These are phyloP conservation scores for Erucastrum elatum DNA, from an alignment of 345 rosid genomes.

Conservation along the genomic window DNA sequence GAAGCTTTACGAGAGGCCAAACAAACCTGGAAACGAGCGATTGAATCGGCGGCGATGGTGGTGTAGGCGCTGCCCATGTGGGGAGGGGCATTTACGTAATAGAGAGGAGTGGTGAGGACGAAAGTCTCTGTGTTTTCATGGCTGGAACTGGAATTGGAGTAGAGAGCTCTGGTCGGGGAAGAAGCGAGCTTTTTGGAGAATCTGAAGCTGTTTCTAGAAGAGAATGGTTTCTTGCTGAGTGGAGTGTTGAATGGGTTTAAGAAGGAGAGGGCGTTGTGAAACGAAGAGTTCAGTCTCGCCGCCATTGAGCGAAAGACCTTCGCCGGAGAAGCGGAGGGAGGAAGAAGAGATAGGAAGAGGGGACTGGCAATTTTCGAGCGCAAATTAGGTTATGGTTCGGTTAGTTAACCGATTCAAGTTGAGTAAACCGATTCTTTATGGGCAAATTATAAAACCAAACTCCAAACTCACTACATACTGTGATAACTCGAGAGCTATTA, in stretches of 20 bases:
- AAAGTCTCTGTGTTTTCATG: conserved; percentile 38
- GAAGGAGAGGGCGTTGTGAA: conserved; percentile 57
- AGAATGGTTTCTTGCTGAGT: conserved; percentile 41
- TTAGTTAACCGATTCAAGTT: background rate
- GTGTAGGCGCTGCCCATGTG: conserved; percentile 99
- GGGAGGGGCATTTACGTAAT: conserved; percentile 99
- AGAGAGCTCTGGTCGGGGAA: conserved; percentile 41
- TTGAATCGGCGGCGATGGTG: conserved; percentile 93
- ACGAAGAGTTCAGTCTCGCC: conserved; percentile 58
- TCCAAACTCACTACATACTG: background rate
- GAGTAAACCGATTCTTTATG: background rate
- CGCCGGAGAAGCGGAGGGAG: conserved; percentile 35
- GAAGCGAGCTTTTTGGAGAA: conserved; percentile 41
- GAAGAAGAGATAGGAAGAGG: conserved; percentile 6
- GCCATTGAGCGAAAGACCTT: conserved; percentile 49
- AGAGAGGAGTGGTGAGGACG: conserved; percentile 93
- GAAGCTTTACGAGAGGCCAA: background rate
- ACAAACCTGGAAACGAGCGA: conserved; percentile 89
- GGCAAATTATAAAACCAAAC: conserved; percentile 7
- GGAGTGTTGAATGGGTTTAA: conserved; percentile 49
- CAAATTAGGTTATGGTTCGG: conserved; percentile 31
- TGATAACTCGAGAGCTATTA: too few relatives aligned
- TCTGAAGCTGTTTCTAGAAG: conserved; percentile 44
- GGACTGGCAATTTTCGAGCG: conserved; percentile 10
- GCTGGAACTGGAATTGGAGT: conserved; percentile 44